A percentile compares a stretch with the other conserved stretches of the same genome.
Conservation (phyloP, 2,329 filamentous ascomycete genomes). For the Parascedosporium putredinis region DNA sequence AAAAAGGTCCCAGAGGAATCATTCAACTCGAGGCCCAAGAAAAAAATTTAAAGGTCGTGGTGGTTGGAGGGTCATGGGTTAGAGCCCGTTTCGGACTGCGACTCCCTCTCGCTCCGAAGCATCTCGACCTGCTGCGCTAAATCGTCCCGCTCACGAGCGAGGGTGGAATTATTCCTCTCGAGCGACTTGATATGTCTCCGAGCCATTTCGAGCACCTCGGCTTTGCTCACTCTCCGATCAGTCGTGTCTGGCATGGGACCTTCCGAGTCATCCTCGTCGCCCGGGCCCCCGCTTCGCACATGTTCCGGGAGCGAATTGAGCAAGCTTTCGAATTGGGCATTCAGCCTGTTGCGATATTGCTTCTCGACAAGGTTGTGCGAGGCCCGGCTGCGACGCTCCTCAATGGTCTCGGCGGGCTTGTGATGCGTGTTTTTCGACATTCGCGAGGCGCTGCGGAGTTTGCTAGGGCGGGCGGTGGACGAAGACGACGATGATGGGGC, state of each 20-base stretch:
- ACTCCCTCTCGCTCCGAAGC: background rate
- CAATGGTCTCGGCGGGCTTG: slow-evolving; percentile 16
- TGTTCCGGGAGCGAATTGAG: slow-evolving; percentile 18
- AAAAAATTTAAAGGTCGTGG: too few species aligned
- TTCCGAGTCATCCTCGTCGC: slow-evolving; percentile 8
- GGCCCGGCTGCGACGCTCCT: slow-evolving; percentile 19
- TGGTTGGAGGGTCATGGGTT: background rate
- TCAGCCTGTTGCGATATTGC: slow-evolving; percentile 22
- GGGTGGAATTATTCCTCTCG: slow-evolving; percentile 19
- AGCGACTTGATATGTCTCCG: slow-evolving; percentile 21
- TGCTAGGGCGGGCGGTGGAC: slow-evolving; percentile 7
- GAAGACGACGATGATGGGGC: slow-evolving; percentile 10
- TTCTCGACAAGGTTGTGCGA: slow-evolving; percentile 24
- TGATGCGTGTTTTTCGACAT: slow-evolving; percentile 19
- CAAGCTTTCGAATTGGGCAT: slow-evolving; percentile 21
- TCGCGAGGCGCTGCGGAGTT: slow-evolving; percentile 20
- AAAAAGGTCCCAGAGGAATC: too few species aligned
- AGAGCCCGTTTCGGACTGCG: background rate
- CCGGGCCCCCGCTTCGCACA: slow-evolving; percentile 8
- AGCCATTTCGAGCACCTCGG: slow-evolving; percentile 25
- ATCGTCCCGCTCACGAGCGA: slow-evolving; percentile 20
- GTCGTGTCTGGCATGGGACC: slow-evolving; percentile 10
- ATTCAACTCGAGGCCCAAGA: too few species aligned
- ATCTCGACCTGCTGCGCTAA: slow-evolving; percentile 11
- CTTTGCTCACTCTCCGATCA: slow-evolving; percentile 24